Conservation (phyloP, 2,329 filamentous ascomycete genomes). For the Diaporthe vaccinii region DNA sequence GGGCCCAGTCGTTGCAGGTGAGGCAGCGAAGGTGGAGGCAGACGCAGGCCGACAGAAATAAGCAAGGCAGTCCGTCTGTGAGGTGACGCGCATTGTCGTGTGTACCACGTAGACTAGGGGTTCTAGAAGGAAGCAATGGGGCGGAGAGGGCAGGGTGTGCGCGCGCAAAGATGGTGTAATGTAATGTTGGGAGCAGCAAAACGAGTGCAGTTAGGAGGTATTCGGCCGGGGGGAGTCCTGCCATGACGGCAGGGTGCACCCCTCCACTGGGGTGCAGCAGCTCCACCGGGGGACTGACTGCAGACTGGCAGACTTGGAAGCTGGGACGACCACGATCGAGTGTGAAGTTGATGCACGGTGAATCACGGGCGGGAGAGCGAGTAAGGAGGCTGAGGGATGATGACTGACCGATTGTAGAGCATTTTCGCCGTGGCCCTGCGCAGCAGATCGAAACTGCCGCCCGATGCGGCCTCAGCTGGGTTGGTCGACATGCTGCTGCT, state of each 20-base stretch:
- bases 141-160: conserved; percentile 10
- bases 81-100: conserved; percentile 30
- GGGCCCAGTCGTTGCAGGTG: background rate
- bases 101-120: conserved; percentile 25
- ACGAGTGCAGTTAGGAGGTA: conserved; percentile 5
- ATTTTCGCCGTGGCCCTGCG: conserved; percentile 73
- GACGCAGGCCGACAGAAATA: conserved; percentile 29
- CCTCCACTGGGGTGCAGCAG: background rate
- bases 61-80: conserved; percentile 26
- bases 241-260: conserved; percentile 33
- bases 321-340: background rate
- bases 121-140: conserved; percentile 33
- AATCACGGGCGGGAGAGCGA: conserved; percentile 13
- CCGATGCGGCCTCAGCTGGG: conserved; percentile 50
- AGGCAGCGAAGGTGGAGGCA: conserved; percentile 15
- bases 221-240: conserved; percentile 15
- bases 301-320: conserved; percentile 30
- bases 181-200: conserved; percentile 3
- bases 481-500: conserved; percentile 63
- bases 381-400: conserved; percentile 44
- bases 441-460: conserved; percentile 68
- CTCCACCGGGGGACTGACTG: conserved; percentile 23
- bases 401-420: conserved; percentile 69
- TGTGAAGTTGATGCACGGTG: background rate
- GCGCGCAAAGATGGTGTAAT: background rate